Base-by-base conservation (phyloP, 1,284 basidiomycete species). In the Farysia itapuensis region DNA sequence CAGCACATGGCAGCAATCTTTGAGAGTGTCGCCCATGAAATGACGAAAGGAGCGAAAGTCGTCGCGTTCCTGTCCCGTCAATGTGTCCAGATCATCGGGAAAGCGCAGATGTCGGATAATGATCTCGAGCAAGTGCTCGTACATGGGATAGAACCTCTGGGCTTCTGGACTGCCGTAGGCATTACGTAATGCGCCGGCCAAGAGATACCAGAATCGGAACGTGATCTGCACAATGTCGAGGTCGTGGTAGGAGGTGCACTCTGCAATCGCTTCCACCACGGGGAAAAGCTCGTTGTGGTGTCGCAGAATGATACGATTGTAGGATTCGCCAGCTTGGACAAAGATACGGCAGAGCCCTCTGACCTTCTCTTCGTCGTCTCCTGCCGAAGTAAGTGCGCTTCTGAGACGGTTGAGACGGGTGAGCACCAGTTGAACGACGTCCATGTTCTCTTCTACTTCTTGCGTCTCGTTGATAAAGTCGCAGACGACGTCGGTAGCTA, bases 401-500 rank as follows among this genome's bases (percentile, higher is more conserved):
- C 63, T 61, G 39, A 75, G 31, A 8, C 66, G 61, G 38, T 64
- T 39, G 5, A 75, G 41, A 11, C 68, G 60, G 0, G 90, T 89
- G 0, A 98, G 85, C 43, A 99, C 86, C 48, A 86, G 80, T 74
- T 95, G 83, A 64, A 98, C 92, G 57, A 89, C 84, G 13, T 83
- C 79, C 84, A 93, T 88, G 74, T 93, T 94, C 37, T 98, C 94
- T 57, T 95, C 86, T 20, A 96, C 83, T 78, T 99, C 95, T 78
- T 97, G 94, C 0, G 95, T 98, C 77, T 99, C 95, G 78, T 97
- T 92, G 50, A 98, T 93, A 61, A 97, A 79, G 74, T 96, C 92
- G 78, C 90, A 94, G 42, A 97, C 82, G 32, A 90, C 86, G 64
- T 96, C 89, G 30, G 94, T 90, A 0, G 91, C 92, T 2, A 86